Evolutionary conservation across 1,284 basidiomycete species (phyloP).

Genomic region (Ceratobasidium papillatum): DNA sequence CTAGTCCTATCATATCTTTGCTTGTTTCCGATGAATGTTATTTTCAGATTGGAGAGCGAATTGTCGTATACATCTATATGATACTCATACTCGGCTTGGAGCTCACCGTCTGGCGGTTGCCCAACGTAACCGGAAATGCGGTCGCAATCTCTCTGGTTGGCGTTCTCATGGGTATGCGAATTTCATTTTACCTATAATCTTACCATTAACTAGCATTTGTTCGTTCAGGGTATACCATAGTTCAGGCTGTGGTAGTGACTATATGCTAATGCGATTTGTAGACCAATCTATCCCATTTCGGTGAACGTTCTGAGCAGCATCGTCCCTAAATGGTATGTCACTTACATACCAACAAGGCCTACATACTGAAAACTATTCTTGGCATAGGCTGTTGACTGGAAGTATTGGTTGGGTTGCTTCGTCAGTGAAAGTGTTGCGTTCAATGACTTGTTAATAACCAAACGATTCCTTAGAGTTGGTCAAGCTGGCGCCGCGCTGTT

Average conservation of each 20-base stretch:
- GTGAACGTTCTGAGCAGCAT: slow-evolving; percentile 19
- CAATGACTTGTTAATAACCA: neutral
- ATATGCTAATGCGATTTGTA: neutral
- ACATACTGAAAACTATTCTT: neutral
- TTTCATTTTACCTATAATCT: neutral
- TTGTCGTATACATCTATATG: slow-evolving; percentile 63
- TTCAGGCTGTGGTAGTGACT: neutral
- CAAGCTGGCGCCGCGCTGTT: slow-evolving; percentile 26
- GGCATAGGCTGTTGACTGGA: slow-evolving; percentile 18
- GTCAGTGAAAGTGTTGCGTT: neutral
- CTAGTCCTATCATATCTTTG: slow-evolving; percentile 21
- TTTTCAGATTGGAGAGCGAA: slow-evolving; percentile 63
- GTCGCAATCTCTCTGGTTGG: slow-evolving; percentile 55
- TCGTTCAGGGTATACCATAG: neutral
- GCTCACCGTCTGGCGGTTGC: slow-evolving; percentile 54
- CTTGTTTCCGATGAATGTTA: neutral
- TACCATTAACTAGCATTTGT: neutral
- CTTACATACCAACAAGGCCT: neutral
- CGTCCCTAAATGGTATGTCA: slow-evolving; percentile 21
- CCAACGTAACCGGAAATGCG: slow-evolving; percentile 53
- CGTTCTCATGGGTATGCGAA: slow-evolving; percentile 44
- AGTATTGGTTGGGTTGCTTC: slow-evolving; percentile 28
- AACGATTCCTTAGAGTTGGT: neutral
- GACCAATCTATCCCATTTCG: slow-evolving; percentile 18
- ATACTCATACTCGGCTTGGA: slow-evolving; percentile 59